These are phyloP conservation scores for Exophiala sp. DNA, from an alignment of 2,329 filamentous ascomycete species.

Conservation along the genomic window DNA sequence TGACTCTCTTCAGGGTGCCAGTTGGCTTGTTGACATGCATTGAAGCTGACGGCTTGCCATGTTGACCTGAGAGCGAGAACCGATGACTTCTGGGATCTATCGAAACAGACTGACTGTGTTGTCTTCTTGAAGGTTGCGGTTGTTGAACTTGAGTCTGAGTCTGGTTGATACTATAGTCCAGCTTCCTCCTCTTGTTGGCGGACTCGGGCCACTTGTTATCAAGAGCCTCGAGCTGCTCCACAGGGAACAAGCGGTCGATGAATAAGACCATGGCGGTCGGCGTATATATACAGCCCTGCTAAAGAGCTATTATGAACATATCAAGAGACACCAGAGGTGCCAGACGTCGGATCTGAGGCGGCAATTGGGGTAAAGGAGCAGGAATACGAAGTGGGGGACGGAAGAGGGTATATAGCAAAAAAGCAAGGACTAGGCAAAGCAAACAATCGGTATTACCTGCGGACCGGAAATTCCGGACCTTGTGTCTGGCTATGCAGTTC, in stretches of 20 bases:
- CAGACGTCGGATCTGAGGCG: constrained; percentile 12
- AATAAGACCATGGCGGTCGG: constrained; percentile 15
- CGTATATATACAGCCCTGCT: not conserved
- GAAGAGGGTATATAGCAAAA: constrained; percentile 19
- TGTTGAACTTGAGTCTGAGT: not conserved
- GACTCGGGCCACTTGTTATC: constrained; percentile 21
- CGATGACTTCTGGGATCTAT: constrained; percentile 8
- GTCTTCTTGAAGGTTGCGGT: constrained; percentile 1
- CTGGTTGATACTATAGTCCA: constrained; percentile 8
- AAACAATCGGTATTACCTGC: not conserved
- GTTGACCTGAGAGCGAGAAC: constrained; percentile 4
- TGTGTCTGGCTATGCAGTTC: not conserved
- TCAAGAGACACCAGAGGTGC: not conserved
- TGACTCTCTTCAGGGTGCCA: constrained; percentile 7
- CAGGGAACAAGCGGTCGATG: constrained; percentile 19
- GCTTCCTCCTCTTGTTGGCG: constrained; percentile 18
- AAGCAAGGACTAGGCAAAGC: not conserved
- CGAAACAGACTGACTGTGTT: not conserved
- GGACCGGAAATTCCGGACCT: not conserved
- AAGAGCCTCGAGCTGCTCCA: constrained; percentile 22
- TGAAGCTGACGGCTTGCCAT: not conserved
- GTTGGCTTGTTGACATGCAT: not conserved
- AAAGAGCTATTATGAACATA: not conserved
- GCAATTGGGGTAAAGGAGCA: not conserved
- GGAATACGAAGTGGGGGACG: constrained; percentile 9